Percentiles rank a stretch among this genome's conserved stretches.
phyloP scores from a whole-genome alignment of 108 stramenopile genomes.

The Cyclotella sp. region DNA sequence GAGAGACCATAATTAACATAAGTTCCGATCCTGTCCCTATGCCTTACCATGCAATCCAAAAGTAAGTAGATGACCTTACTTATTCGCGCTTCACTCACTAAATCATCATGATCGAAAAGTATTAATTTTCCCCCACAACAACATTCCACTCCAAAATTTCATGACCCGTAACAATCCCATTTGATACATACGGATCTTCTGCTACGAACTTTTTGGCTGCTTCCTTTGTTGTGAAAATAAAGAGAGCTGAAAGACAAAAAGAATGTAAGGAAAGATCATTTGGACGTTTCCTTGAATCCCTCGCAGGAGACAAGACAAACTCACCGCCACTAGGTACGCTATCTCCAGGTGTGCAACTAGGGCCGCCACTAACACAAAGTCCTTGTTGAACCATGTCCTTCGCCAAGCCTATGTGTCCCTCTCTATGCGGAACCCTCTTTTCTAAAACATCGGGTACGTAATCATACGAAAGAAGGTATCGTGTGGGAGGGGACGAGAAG shows the following conservation, averaged over 20 bases:
- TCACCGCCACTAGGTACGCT: constrained; percentile 65
- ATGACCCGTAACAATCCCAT: constrained; percentile 79
- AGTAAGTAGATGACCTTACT: no score
- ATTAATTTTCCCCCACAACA: constrained; percentile 68
- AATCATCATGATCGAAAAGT: no score
- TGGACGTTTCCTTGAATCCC: not conserved
- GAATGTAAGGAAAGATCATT: not conserved
- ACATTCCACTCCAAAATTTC: constrained; percentile 85
- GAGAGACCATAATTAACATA: no score
- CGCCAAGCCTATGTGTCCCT: constrained; percentile 78
- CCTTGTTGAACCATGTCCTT: constrained; percentile 71
- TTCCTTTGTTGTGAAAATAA: constrained; percentile 72
- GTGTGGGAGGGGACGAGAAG: constrained; percentile 40
- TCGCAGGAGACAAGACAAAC: not conserved
- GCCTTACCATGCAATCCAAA: not conserved
- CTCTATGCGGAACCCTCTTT: constrained; percentile 81
- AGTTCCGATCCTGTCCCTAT: no score
- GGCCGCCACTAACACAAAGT: constrained; percentile 73
- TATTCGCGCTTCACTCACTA: not conserved
- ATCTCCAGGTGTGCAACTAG: constrained; percentile 56
- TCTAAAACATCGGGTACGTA: constrained; percentile 89
- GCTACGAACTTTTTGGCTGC: constrained; percentile 73
- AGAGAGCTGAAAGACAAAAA: constrained; percentile 56
- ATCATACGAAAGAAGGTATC: constrained; percentile 67
- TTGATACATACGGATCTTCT: constrained; percentile 78